Percentiles rank a stretch among this genome's conserved stretches.
Conservation (phyloP, 2,329 filamentous ascomycete genomes). For the Trichophaea hybrida region DNA sequence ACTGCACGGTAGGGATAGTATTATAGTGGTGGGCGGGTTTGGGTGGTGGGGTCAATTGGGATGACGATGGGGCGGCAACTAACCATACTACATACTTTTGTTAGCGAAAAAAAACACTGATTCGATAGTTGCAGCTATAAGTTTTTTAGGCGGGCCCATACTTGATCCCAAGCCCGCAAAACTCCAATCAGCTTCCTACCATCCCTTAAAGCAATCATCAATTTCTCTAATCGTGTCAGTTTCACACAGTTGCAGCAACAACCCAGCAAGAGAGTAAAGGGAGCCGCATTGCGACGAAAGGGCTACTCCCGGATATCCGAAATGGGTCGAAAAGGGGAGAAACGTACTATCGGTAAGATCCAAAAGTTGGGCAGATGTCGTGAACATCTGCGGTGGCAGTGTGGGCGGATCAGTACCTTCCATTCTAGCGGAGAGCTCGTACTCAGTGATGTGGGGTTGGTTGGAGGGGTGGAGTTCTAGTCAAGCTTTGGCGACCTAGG, state of each 20-base stretch:
- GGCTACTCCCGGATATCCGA: neutral
- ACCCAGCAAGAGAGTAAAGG: neutral
- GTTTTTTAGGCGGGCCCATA: conserved; percentile 35
- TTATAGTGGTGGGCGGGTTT: neutral
- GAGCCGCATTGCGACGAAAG: neutral
- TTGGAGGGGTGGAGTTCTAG: neutral
- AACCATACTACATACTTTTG: no score
- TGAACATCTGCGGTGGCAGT: conserved; percentile 92
- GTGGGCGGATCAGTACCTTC: conserved; percentile 38
- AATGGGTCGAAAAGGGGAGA: conserved; percentile 2
- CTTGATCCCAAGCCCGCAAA: conserved; percentile 94
- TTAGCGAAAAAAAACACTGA: neutral
- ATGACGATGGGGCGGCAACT: no score
- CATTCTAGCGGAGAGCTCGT: conserved; percentile 5
- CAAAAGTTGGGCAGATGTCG: conserved; percentile 84
- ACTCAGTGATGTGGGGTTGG: neutral
- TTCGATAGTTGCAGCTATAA: neutral
- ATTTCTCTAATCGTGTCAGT: conserved; percentile 54
- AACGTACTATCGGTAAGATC: conserved; percentile 91
- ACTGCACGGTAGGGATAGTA: no score
- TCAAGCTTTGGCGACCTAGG: neutral
- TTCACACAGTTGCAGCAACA: neutral
- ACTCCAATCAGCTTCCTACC: conserved; percentile 89
- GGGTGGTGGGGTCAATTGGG: no score
- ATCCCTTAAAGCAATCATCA: conserved; percentile 80